phyloP scores from a whole-genome alignment of 2,329 filamentous ascomycete species.

The Neurospora sp. region DNA sequence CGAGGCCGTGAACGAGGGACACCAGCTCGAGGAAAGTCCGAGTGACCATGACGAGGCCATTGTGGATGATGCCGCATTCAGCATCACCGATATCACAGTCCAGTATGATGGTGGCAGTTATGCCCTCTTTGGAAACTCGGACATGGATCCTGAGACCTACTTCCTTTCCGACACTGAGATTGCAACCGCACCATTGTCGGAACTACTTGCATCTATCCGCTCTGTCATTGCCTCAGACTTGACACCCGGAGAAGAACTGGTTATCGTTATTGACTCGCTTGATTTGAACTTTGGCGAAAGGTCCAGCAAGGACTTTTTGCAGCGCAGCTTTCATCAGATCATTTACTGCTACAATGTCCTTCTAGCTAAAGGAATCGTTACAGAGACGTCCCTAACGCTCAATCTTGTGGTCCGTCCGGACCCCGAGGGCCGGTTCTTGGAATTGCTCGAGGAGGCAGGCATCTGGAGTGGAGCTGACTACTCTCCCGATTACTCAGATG shows the following conservation, averaged over 20 bases:
- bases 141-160: constrained; percentile 30
- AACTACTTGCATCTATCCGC: constrained; percentile 35
- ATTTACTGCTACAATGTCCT: constrained; percentile 15
- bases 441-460: constrained; percentile 13
- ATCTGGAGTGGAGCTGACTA: constrained; percentile 3
- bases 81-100: constrained; percentile 21
- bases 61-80: constrained; percentile 3
- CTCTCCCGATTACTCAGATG: constrained; percentile 5
- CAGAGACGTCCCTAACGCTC: constrained; percentile 9
- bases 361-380: constrained; percentile 5
- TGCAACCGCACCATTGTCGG: constrained; percentile 34
- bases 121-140: constrained; percentile 22
- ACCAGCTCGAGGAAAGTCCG: constrained; percentile 2
- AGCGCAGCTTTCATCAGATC: constrained; percentile 17
- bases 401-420: constrained; percentile 15
- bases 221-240: constrained; percentile 37
- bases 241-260: constrained; percentile 35
- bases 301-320: constrained; percentile 15
- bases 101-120: constrained; percentile 24
- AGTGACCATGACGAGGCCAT: not conserved
- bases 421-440: constrained; percentile 16
- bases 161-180: constrained; percentile 36
- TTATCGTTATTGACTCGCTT: constrained; percentile 42
- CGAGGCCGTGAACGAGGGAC: not conserved
- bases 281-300: constrained; percentile 41